Conservation (phyloP, 2,329 filamentous ascomycete species). For the Chaetoscypha palmicola region DNA sequence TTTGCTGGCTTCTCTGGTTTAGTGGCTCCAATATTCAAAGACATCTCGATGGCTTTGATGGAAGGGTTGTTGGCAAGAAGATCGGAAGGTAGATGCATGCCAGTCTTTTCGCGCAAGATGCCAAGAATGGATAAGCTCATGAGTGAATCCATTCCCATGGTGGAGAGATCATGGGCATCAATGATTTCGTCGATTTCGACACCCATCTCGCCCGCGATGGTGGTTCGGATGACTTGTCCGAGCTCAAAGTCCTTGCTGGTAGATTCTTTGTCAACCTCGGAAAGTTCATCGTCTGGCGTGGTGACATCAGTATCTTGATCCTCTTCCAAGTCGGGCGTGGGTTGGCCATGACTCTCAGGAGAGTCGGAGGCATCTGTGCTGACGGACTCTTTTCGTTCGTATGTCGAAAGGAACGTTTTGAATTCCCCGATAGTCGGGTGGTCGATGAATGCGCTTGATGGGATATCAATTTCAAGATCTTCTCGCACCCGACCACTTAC, state of each 20-base stretch:
- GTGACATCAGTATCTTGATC: slow-evolving; percentile 44
- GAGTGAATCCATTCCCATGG: slow-evolving; percentile 52
- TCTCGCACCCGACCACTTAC: slow-evolving; percentile 51
- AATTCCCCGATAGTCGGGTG: slow-evolving; percentile 39
- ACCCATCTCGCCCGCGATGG: slow-evolving; percentile 65
- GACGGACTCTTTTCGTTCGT: slow-evolving; percentile 25
- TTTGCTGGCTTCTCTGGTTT: slow-evolving; percentile 19
- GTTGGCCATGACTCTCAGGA: slow-evolving; percentile 8
- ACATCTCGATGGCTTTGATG: slow-evolving; percentile 58
- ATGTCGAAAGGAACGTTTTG: slow-evolving; percentile 39
- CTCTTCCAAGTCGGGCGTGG: slow-evolving; percentile 36
- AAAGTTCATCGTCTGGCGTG: slow-evolving; percentile 47
- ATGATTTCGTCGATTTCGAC: slow-evolving; percentile 59
- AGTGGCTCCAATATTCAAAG: slow-evolving; percentile 44
- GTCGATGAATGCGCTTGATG: slow-evolving; percentile 42
- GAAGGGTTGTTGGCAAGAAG: slow-evolving; percentile 55
- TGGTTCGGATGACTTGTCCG: slow-evolving; percentile 51
- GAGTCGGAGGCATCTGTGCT: slow-evolving; percentile 1
- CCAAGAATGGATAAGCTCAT: slow-evolving; percentile 51
- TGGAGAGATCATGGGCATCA: slow-evolving; percentile 46
- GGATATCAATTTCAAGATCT: slow-evolving; percentile 48
- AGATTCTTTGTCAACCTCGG: slow-evolving; percentile 40
- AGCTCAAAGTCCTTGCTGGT: slow-evolving; percentile 30
- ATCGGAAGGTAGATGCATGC: slow-evolving; percentile 48
- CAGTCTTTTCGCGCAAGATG: slow-evolving; percentile 47